A percentile compares a stretch with the other conserved stretches of the same genome.
These are phyloP conservation scores for Kwoniella bestiolae DNA, from an alignment of 768 basidiomycete species.

Conservation along the genomic window DNA sequence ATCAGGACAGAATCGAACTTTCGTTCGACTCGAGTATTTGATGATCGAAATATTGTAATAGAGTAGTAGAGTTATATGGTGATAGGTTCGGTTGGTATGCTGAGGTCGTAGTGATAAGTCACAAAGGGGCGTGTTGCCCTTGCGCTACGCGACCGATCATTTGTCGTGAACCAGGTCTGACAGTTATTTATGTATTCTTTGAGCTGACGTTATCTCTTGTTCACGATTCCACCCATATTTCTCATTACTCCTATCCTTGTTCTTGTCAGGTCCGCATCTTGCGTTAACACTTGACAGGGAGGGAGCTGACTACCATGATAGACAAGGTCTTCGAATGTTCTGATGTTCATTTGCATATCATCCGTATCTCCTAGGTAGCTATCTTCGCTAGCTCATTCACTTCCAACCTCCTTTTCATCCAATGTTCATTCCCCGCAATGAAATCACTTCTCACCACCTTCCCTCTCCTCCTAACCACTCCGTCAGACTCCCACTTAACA, in stretches of 20 bases:
- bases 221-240: too few relatives aligned
- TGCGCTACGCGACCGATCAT: too few relatives aligned
- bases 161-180: too few relatives aligned
- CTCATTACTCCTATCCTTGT: too few relatives aligned
- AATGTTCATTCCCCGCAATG: slow-evolving; percentile 1
- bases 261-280: too few relatives aligned
- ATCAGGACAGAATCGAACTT: background rate
- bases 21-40: background rate
- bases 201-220: too few relatives aligned
- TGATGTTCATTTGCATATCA: background rate
- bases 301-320: background rate
- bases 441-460: slow-evolving; percentile 2
- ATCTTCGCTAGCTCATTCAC: background rate
- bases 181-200: too few relatives aligned
- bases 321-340: background rate
- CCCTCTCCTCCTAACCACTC: background rate
- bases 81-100: too few relatives aligned
- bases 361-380: background rate
- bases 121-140: too few relatives aligned
- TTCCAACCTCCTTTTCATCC: background rate
- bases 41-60: background rate
- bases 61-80: background rate
- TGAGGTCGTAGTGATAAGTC: too few relatives aligned
- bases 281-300: too few relatives aligned
- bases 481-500: background rate